These are phyloP conservation scores for Aureobasidium subglaciale DNA, from an alignment of 2,329 filamentous ascomycete species.

Conservation along the genomic window DNA sequence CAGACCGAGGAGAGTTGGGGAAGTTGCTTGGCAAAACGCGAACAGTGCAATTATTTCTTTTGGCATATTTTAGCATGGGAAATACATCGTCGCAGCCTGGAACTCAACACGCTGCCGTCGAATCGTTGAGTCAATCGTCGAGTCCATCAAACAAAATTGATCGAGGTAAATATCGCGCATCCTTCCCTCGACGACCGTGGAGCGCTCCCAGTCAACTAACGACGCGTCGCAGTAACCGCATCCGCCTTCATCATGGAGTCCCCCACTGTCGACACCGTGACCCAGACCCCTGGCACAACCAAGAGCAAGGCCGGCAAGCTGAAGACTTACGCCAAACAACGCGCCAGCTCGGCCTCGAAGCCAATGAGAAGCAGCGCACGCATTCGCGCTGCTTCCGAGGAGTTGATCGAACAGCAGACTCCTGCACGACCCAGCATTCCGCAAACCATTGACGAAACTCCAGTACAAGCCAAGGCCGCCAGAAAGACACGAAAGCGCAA, in stretches of 20 bases:
- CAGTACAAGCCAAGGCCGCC: slow-evolving; percentile 2
- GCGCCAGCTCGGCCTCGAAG: slow-evolving; percentile 7
- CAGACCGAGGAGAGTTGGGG: slow-evolving; percentile 4
- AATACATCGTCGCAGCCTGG: slow-evolving; percentile 6
- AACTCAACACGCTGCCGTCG: not conserved
- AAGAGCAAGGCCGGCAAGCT: slow-evolving; percentile 13
- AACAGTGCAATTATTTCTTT: slow-evolving; percentile 8
- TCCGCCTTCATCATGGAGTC: not conserved
- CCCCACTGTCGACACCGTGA: not conserved
- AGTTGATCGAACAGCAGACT: not conserved
- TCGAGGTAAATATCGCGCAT: not conserved
- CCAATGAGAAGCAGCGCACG: slow-evolving; percentile 6
- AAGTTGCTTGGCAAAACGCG: not conserved
- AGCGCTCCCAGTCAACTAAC: slow-evolving; percentile 4
- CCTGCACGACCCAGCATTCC: slow-evolving; percentile 5
- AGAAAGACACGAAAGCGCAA: slow-evolving; percentile 1
- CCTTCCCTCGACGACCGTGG: not conserved
- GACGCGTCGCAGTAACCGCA: slow-evolving; percentile 6
- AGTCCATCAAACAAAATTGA: not conserved
- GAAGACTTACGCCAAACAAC: slow-evolving; percentile 10
- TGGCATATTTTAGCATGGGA: not conserved
- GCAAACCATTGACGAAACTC: slow-evolving; percentile 6
- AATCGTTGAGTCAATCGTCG: not conserved
- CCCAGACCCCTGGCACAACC: not conserved
- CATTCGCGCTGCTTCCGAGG: slow-evolving; percentile 4